A percentile compares a stretch with the other conserved stretches of the same genome.
These are phyloP conservation scores for Termitomyces eurrhizus DNA, from an alignment of 768 basidiomycete genomes.

Conservation along the genomic window DNA sequence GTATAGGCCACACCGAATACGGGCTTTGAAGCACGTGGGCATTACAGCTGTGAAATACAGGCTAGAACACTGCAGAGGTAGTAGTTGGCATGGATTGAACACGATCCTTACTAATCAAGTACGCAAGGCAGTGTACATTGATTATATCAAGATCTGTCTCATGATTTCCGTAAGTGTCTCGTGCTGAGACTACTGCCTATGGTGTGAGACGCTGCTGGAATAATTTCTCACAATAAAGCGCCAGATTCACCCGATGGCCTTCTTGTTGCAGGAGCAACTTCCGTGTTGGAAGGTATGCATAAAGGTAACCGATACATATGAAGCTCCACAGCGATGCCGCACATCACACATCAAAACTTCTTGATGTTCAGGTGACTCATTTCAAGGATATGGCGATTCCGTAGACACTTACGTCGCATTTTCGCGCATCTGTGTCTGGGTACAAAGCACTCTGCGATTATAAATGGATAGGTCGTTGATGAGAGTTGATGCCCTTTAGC, in stretches of 20 bases:
- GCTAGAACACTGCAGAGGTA: neutral
- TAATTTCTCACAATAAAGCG: neutral
- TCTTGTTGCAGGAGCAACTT: neutral
- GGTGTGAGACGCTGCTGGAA: too few relatives aligned
- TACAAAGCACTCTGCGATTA: neutral
- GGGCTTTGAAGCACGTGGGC: neutral
- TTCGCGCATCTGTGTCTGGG: neutral
- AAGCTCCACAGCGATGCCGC: neutral
- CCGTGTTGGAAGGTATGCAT: too few relatives aligned
- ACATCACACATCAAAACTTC: neutral
- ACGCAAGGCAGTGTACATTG: neutral
- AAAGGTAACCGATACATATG: neutral
- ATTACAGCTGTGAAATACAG: neutral
- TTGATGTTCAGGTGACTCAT: neutral
- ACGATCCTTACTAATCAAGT: neutral
- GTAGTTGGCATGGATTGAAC: neutral
- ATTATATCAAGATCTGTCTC: neutral
- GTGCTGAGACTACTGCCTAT: neutral
- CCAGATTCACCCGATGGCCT: neutral
- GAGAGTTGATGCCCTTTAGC: neutral
- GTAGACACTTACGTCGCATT: neutral
- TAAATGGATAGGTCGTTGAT: neutral
- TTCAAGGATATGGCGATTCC: neutral
- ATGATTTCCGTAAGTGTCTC: neutral
- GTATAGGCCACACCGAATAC: neutral